phyloP scores from a whole-genome alignment of 2,329 filamentous ascomycete species.

The Ascochyta koolunga region DNA sequence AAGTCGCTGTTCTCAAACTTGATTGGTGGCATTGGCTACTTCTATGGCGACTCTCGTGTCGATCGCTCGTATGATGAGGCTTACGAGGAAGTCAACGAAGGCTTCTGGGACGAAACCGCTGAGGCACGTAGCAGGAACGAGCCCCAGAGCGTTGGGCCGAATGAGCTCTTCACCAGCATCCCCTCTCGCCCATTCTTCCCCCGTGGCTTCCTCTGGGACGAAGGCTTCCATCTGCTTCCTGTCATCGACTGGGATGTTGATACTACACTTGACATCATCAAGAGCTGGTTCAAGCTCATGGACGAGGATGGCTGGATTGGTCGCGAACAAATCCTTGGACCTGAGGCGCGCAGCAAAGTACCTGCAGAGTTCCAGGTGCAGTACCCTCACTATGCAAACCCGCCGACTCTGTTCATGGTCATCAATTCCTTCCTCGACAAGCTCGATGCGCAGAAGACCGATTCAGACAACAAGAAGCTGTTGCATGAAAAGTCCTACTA shows the following conservation, averaged over 20 bases:
- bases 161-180: constrained; percentile 87
- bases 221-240: constrained; percentile 92
- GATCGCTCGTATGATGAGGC: constrained; percentile 91
- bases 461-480: constrained; percentile 43
- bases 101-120: constrained; percentile 92
- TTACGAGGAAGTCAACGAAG: constrained; percentile 93
- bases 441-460: constrained; percentile 59
- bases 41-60: constrained; percentile 85
- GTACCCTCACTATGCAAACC: constrained; percentile 97
- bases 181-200: constrained; percentile 96
- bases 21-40: constrained; percentile 92
- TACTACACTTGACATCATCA: constrained; percentile 79
- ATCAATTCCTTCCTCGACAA: constrained; percentile 84
- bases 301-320: constrained; percentile 98
- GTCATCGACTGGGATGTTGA: constrained; percentile 95
- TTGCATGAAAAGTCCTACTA: constrained; percentile 57
- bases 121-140: constrained; percentile 73
- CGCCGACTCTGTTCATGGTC: constrained; percentile 90
- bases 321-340: constrained; percentile 90
- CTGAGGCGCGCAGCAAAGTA: constrained; percentile 93
- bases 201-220: constrained; percentile 95
- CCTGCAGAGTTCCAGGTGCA: constrained; percentile 91
- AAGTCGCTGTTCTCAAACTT: constrained; percentile 94
- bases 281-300: constrained; percentile 95
- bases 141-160: constrained; percentile 77